Percentiles rank a stretch among this genome's conserved stretches.
Evolutionary conservation across 768 basidiomycete genomes (phyloP).

Genomic region (Mycena indigotica): DNA sequence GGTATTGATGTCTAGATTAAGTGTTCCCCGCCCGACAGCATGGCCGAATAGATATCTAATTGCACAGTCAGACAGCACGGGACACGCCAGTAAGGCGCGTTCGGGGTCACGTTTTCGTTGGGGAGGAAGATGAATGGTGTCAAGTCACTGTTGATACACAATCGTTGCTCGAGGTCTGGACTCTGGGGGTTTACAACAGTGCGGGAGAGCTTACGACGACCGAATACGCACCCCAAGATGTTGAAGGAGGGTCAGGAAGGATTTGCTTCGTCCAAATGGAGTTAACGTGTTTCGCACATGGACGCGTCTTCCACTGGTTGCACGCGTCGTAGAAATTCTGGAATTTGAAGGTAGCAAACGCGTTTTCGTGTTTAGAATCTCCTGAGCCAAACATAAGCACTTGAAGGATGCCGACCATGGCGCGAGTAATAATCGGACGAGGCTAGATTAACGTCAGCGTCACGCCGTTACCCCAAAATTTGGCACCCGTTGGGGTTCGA

Average conservation of each 20-base stretch:
- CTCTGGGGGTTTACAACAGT: neutral
- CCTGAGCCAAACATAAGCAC: neutral
- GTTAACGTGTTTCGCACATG: neutral
- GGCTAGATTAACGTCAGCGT: neutral
- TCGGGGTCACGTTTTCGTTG: too few species aligned
- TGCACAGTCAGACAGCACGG: too few species aligned
- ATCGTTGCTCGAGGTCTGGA: neutral
- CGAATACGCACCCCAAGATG: neutral
- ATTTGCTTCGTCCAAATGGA: neutral
- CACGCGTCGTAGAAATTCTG: neutral
- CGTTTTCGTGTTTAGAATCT: neutral
- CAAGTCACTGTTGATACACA: too few species aligned
- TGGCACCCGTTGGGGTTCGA: constrained; percentile 9
- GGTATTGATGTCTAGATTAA: too few species aligned
- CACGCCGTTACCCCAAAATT: constrained; percentile 5
- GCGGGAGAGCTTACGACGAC: neutral
- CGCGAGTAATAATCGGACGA: neutral
- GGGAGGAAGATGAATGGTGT: too few species aligned
- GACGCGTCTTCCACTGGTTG: neutral
- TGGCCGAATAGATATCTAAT: too few species aligned
- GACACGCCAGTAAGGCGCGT: too few species aligned
- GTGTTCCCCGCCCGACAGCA: too few species aligned
- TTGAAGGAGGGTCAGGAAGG: neutral
- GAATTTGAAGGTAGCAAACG: neutral
- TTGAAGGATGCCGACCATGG: neutral